A percentile compares a stretch with the other conserved stretches of the same genome.
Conservation (phyloP, 225 moss, liverwort and hornwort genomes). For the Bryoerythrophyllum caledonicum region DNA sequence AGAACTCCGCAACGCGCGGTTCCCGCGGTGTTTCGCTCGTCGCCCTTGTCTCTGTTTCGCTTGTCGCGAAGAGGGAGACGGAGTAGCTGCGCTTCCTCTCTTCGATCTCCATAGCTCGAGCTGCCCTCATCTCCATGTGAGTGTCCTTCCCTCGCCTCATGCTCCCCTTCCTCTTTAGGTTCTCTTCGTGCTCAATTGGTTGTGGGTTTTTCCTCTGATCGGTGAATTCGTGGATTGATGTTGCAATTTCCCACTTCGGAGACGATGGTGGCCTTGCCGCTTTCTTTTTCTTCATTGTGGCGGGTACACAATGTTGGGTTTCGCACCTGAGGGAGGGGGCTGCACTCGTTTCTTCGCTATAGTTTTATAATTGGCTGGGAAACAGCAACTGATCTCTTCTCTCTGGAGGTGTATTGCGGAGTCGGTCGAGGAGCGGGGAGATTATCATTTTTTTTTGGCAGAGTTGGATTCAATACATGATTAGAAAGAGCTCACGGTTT, state of each 20-base stretch:
- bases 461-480: not conserved
- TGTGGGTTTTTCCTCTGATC: too few relatives aligned
- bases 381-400: not conserved
- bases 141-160: too few relatives aligned
- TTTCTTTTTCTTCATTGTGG: not conserved
- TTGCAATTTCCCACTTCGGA: too few relatives aligned
- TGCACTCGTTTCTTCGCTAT: too few relatives aligned
- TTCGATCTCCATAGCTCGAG: too few relatives aligned
- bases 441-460: not conserved
- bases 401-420: not conserved
- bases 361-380: too few relatives aligned
- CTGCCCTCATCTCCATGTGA: too few relatives aligned
- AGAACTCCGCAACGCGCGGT: not conserved
- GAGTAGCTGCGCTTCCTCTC: too few relatives aligned
- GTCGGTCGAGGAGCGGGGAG: not conserved
- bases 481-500: not conserved
- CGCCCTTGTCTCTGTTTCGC: too few relatives aligned
- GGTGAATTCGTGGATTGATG: too few relatives aligned
- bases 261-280: not conserved
- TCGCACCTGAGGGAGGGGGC: not conserved
- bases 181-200: too few relatives aligned
- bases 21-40: not conserved
- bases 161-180: not conserved
- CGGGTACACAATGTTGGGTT: conserved; percentile 7
- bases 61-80: too few relatives aligned